A percentile compares a stretch with the other conserved stretches of the same genome.
Evolutionary conservation across 345 rosid genomes (phyloP).

Genomic region (Trapa incisa): DNA sequence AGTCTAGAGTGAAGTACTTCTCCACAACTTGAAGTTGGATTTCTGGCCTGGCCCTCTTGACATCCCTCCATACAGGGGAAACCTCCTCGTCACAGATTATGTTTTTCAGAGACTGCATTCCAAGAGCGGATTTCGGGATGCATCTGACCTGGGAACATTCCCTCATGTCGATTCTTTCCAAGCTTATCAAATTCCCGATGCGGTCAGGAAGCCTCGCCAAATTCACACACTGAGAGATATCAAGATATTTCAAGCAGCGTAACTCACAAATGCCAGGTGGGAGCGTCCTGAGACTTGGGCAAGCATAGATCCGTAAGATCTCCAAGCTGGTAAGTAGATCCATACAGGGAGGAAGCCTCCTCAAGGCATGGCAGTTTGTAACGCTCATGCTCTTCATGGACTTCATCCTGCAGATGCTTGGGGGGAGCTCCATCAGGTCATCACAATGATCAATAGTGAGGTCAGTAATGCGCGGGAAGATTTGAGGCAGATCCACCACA

Average conservation of each 20-base stretch:
- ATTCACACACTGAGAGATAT: constrained; percentile 66
- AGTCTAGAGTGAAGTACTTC: constrained; percentile 43
- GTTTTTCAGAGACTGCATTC: constrained; percentile 35
- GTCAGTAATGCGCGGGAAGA: constrained; percentile 54
- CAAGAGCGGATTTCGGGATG: constrained; percentile 37
- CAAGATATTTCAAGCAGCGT: constrained; percentile 42
- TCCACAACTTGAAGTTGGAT: constrained; percentile 59
- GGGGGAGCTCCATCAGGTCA: constrained; percentile 50
- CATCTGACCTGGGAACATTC: constrained; percentile 37
- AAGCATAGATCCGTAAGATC: constrained; percentile 60
- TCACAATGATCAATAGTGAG: constrained; percentile 74
- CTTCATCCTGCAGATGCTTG: constrained; percentile 34
- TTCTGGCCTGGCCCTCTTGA: constrained; percentile 23
- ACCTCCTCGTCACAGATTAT: constrained; percentile 70
- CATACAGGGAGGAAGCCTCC: constrained; percentile 35
- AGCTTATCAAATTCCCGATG: constrained; percentile 34
- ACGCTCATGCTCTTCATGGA: constrained; percentile 51
- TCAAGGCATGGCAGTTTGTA: constrained; percentile 74
- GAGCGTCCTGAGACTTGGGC: constrained; percentile 46
- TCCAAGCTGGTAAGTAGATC: constrained; percentile 41
- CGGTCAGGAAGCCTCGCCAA: constrained; percentile 46
- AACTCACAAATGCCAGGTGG: constrained; percentile 52
- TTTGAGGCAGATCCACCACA: constrained; percentile 25
- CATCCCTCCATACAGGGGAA: constrained; percentile 46
- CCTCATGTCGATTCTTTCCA: constrained; percentile 93